Evolutionary conservation across 495 filamentous ascomycete genomes (phyloP), one percentile per base, ranked within the genome.

Genomic region (Neurospora sp.): DNA sequence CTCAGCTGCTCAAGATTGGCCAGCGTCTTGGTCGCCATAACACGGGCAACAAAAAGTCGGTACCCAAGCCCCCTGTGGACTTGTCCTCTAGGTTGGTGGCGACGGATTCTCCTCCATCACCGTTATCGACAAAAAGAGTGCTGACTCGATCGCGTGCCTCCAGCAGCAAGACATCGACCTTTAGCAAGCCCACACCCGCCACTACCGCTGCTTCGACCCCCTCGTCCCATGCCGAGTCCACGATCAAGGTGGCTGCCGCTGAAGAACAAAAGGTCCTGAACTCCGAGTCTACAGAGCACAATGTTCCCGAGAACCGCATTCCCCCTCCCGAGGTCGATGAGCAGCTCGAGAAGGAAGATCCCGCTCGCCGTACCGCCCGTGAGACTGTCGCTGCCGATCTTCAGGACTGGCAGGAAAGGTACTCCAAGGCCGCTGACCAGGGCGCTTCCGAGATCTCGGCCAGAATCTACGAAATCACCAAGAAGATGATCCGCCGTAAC

Each of bases 1-100:
- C 96, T 12, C 96, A 99, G 79, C 86, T 99, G 1, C 89, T 96
- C 69, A 92, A 93, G 75, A 98, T 99, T 75, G 90, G 93, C 16
- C 92, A 98, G 83, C 88, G 95, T 11, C 87, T 99, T 18, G 96
- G 94, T 7, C 88, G 92, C 73, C 94, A 98, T 82, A 88, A 70
- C 71, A 77, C 72, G 46, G 70, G 73, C 70, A 18, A 18, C 27
- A 80, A 78, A 69, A 81, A 81, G 71, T 70, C 76, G 8, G 72
- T 77, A 18, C 76, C 78, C 10, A 81, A 78, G 74, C 39, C 76
- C 1, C 35, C 71, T 10, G 27, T 48, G 12, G 79, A 78, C 31
- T 37, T 69, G 12, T 62, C 73, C 12, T 69, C 77, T 18, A 81
- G 78, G 78, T 79, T 27, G 42, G 76, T 75, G 23, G 39, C 62